Evolutionary conservation across 352 stramenopile species (phyloP).

Genomic region (Globisporangium cederbergense): DNA sequence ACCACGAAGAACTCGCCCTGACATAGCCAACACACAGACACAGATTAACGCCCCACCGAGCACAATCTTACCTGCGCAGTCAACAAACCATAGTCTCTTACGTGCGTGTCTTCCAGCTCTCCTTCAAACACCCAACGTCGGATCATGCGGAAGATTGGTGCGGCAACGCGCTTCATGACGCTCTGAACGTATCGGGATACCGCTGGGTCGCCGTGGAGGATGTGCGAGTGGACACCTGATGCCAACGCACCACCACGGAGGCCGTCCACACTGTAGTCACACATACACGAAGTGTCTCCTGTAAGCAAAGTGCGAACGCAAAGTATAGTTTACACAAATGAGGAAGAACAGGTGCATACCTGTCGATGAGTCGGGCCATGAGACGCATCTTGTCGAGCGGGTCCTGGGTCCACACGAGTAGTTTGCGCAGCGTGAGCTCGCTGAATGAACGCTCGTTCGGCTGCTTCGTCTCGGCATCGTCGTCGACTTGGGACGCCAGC

Average conservation of each 20-base stretch:
- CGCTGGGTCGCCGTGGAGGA: constrained; percentile 87
- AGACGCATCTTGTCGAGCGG: constrained; percentile 85
- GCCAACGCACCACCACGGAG: constrained; percentile 85
- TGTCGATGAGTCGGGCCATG: constrained; percentile 88
- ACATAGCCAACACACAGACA: neutral
- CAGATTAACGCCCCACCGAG: too few species aligned
- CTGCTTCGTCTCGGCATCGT: constrained; percentile 65
- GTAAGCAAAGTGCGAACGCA: too few species aligned
- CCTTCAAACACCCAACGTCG: constrained; percentile 87
- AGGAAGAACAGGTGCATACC: constrained; percentile 26
- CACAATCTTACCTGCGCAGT: neutral
- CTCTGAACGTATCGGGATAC: constrained; percentile 70
- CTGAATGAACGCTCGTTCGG: constrained; percentile 33
- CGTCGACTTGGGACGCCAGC: constrained; percentile 86
- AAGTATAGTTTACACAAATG: neutral
- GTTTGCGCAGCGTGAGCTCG: constrained; percentile 83
- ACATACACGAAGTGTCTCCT: neutral
- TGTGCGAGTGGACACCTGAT: constrained; percentile 88
- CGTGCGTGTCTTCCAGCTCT: constrained; percentile 80
- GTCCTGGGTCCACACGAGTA: constrained; percentile 90
- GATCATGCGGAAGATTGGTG: constrained; percentile 86
- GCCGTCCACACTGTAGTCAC: constrained; percentile 56
- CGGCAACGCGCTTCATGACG: constrained; percentile 75
- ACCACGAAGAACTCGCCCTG: constrained; percentile 89
- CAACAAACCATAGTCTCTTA: constrained; percentile 25